These are phyloP conservation scores for Nicotiana benthamiana DNA, from an alignment of 257 asterid species.

Conservation along the genomic window DNA sequence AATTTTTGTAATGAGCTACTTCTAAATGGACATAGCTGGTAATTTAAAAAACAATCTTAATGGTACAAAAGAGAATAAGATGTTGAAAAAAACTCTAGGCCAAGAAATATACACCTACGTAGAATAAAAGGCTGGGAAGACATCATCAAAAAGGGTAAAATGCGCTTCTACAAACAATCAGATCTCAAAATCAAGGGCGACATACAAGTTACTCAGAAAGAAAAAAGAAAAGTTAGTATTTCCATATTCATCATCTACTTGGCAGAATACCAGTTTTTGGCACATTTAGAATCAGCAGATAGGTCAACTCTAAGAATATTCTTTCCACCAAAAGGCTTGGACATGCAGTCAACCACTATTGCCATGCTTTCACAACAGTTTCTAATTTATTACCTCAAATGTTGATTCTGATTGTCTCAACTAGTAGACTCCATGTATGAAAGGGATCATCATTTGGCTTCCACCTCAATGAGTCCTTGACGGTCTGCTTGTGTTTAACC, in stretches of 20 bases:
- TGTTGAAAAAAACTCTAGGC: neutral
- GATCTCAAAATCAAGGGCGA: neutral
- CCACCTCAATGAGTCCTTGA: no score
- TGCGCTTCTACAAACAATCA: neutral
- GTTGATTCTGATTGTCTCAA: slow-evolving; percentile 40
- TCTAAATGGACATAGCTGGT: no score
- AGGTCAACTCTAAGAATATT: slow-evolving; percentile 75
- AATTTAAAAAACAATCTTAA: neutral
- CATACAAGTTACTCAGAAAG: neutral
- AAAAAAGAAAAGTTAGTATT: neutral
- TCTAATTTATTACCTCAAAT: neutral
- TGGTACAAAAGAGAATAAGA: neutral
- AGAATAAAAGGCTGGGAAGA: neutral
- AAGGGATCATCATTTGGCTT: no score
- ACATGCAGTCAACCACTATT: slow-evolving; percentile 84
- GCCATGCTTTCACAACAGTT: slow-evolving; percentile 58
- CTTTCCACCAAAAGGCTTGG: slow-evolving; percentile 68
- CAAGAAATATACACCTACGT: neutral
- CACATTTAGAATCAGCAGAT: slow-evolving; percentile 91
- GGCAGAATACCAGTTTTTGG: slow-evolving; percentile 85
- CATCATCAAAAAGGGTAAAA: neutral
- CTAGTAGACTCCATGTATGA: no score
- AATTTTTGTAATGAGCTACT: no score
- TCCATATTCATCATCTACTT: slow-evolving; percentile 37
- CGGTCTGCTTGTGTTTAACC: no score